phyloP scores from a whole-genome alignment of 1,284 basidiomycete species.

The Ceratobasidium sp. region DNA sequence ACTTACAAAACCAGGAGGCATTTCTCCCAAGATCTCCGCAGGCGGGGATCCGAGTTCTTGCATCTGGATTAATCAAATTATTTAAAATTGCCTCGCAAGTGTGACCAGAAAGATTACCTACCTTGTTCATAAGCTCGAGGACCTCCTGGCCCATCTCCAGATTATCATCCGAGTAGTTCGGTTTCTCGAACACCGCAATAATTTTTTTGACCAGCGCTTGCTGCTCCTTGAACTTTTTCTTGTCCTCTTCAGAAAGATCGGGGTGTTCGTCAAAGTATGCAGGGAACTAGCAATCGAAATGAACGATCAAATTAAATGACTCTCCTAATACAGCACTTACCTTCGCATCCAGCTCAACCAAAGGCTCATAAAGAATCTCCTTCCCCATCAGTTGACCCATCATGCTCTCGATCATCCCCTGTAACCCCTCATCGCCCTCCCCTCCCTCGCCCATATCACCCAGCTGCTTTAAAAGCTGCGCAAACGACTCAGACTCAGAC shows the following conservation, averaged over 20 bases:
- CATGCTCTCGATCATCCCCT: slow-evolving; percentile 87
- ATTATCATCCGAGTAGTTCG: slow-evolving; percentile 74
- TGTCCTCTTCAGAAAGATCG: slow-evolving; percentile 71
- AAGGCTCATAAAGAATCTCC: slow-evolving; percentile 91
- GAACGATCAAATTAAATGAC: not conserved
- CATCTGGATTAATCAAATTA: slow-evolving; percentile 66
- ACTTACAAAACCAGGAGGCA: slow-evolving; percentile 80
- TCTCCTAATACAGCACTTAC: slow-evolving; percentile 60
- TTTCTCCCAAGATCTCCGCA: slow-evolving; percentile 89
- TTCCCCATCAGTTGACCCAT: slow-evolving; percentile 95
- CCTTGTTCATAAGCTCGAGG: slow-evolving; percentile 82
- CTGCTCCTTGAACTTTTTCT: slow-evolving; percentile 79
- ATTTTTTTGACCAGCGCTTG: slow-evolving; percentile 74
- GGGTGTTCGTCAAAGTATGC: slow-evolving; percentile 73
- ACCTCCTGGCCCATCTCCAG: slow-evolving; percentile 68
- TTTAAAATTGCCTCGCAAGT: slow-evolving; percentile 10
- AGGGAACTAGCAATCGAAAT: slow-evolving; percentile 75
- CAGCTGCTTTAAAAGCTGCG: slow-evolving; percentile 65
- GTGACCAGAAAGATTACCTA: slow-evolving; percentile 55
- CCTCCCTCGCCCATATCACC: slow-evolving; percentile 58
- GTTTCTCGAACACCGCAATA: slow-evolving; percentile 79
- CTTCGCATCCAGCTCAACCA: slow-evolving; percentile 89
- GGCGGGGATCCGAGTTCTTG: slow-evolving; percentile 90
- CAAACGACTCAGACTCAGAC: slow-evolving; percentile 60
- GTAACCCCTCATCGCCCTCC: slow-evolving; percentile 74